Conservation (phyloP, 164 flowering plant species). For the grape (Vitis vinifera) region ASM3070453v1 NC_081809.1:2713501-2714000, state of each 20-base stretch:
- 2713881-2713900: neutral
- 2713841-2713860: slow-evolving; percentile 22
- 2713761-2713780: slow-evolving; percentile 20
- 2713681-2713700: slow-evolving; percentile 27
- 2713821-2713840: slow-evolving; percentile 24
- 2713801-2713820: slow-evolving; percentile 18
- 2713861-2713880: slow-evolving; percentile 14
- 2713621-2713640: slow-evolving; percentile 1
- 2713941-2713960: slow-evolving; percentile 16
- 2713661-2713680: slow-evolving; percentile 16
- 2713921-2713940: slow-evolving; percentile 16
- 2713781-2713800: slow-evolving; percentile 17
- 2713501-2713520: slow-evolving; percentile 39
- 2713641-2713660: slow-evolving; percentile 17
- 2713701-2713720: slow-evolving; percentile 26
- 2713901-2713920: slow-evolving; percentile 3
- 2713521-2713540: slow-evolving; percentile 30
- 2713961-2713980: slow-evolving; percentile 34
- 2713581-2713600: slow-evolving; percentile 10
- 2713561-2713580: slow-evolving; percentile 8
- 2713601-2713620: neutral
- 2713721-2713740: slow-evolving; percentile 24
- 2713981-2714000: slow-evolving; percentile 31
- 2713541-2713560: slow-evolving; percentile 13
- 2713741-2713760: slow-evolving; percentile 28